Conservation (phyloP, 169 alveolate genomes). For the Cryptosporidium ryanae region DNA sequence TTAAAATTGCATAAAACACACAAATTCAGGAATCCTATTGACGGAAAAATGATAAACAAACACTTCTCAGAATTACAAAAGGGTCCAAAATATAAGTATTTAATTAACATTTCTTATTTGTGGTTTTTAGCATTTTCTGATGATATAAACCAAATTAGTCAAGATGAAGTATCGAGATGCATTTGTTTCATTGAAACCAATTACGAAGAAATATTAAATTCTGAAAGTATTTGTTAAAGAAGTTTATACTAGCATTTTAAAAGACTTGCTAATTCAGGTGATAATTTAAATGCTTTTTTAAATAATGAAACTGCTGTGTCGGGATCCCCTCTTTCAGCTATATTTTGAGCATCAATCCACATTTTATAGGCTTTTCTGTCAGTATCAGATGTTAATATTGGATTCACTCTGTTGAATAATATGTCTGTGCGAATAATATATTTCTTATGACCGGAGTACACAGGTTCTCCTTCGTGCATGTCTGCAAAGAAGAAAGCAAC, state of each 20-base stretch:
- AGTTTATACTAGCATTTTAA: conserved; percentile 1
- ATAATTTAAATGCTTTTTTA: conserved; percentile 31
- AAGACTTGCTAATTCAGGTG: conserved; percentile 65
- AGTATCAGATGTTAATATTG: conserved; percentile 27
- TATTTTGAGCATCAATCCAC: conserved; percentile 52
- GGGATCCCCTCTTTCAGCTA: conserved; percentile 29
- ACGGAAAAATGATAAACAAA: conserved; percentile 14
- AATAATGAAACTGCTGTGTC: conserved; percentile 23
- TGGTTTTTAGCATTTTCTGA: conserved; percentile 63
- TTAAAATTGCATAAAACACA: conserved; percentile 5
- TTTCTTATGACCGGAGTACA: conserved; percentile 64
- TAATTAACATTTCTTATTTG: conserved; percentile 6
- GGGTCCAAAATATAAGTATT: conserved; percentile 60
- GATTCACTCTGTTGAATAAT: conserved; percentile 73
- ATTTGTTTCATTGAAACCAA: conserved; percentile 7
- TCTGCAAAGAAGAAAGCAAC: conserved; percentile 60
- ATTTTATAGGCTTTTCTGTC: conserved; percentile 55
- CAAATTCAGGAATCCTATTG: conserved; percentile 29
- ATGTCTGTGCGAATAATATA: conserved; percentile 81
- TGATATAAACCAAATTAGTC: neutral
- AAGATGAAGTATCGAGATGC: conserved; percentile 4
- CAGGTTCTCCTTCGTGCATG: conserved; percentile 81
- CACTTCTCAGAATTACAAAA: conserved; percentile 43
- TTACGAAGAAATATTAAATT: neutral
- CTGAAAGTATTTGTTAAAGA: neutral